A percentile compares a stretch with the other conserved stretches of the same genome.
Conservation (phyloP, 2,329 filamentous ascomycete genomes). For the Colletotrichum agaves region DNA sequence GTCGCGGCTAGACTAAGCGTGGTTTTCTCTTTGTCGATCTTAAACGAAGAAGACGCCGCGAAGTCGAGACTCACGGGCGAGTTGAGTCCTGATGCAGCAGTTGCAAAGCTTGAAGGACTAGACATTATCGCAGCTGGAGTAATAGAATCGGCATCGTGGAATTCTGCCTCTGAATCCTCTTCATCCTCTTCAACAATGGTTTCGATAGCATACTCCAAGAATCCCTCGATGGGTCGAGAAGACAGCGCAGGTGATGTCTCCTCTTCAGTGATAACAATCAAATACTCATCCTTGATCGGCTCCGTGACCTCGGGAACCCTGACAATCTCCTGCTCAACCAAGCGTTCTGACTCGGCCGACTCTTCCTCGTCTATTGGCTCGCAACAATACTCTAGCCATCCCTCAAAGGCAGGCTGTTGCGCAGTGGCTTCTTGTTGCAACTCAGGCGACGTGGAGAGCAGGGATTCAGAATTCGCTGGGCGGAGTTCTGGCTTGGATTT, state of each 20-base stretch:
- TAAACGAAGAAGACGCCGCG: neutral
- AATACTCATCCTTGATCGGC: neutral
- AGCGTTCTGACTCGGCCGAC: conserved; percentile 9
- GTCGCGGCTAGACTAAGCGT: neutral
- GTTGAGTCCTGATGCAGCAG: conserved; percentile 19
- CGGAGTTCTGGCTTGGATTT: neutral
- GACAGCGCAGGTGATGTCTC: neutral
- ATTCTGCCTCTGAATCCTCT: conserved; percentile 26
- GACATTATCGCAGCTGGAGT: conserved; percentile 1
- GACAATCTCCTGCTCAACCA: neutral
- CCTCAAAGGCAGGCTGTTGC: conserved; percentile 26
- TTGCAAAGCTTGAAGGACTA: conserved; percentile 35
- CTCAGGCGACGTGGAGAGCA: neutral
- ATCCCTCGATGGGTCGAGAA: conserved; percentile 16
- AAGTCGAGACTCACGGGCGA: conserved; percentile 27
- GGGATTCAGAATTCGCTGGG: neutral
- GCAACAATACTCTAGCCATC: conserved; percentile 39
- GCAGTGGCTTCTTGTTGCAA: neutral
- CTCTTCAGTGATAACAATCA: conserved; percentile 13
- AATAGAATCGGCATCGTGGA: conserved; percentile 27
- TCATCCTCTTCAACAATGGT: conserved; percentile 31
- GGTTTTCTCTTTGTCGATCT: neutral
- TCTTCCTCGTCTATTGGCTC: conserved; percentile 32
- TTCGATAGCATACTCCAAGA: conserved; percentile 29
- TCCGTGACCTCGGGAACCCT: neutral